Evolutionary conservation across 331 rosid species (phyloP), one percentile per base, ranked within the genome.

Genomic region (Ulmus americana): DNA sequence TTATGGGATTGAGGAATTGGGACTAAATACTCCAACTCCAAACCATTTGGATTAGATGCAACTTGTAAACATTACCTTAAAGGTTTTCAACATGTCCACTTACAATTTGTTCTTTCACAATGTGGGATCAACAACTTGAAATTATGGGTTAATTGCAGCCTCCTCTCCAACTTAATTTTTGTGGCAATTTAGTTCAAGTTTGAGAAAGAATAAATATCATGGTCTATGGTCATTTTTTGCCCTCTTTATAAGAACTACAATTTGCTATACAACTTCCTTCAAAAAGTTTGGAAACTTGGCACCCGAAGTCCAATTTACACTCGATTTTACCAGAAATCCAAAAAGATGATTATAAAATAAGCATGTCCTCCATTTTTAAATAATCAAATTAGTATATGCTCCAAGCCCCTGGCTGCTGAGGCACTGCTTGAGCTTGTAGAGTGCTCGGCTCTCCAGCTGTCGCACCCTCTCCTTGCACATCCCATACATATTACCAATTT

Each of bases 381-480:
- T 64, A 60, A 92, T 80, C 76, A 88, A 69, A 69, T 78, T 77
- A 39, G 72, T 22, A 74, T 91, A 91, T 65, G 94, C 94, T 53
- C 69, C 84, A 35, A 86, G 91, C 16, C 89, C 89, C 49, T 88
- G 85, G 76, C 78, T 74, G 51, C 55, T 82, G 70, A 86, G 79
- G 78, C 84, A 74, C 55, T 82, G 73, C 76, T 76, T 92, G 70
- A 92, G 95, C 82, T 84, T 88, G 75, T 74, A 61, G 77, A 92
- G 65, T 12, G 94, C 94, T 68, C 82, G 82, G 80, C 69, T 74
- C 82, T 89, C 96, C 61, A 88, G 72, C 72, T 86, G 95, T 2
- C 91, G 88, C 55, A 89, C 91, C 77, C 95, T 83, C 73, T 92
- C 97, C 76, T 79, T 86, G 14, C 88, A 78, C 70, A 86, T 64